phyloP scores from a whole-genome alignment of 352 stramenopile genomes.

The Pythium guiyangense region DNA sequence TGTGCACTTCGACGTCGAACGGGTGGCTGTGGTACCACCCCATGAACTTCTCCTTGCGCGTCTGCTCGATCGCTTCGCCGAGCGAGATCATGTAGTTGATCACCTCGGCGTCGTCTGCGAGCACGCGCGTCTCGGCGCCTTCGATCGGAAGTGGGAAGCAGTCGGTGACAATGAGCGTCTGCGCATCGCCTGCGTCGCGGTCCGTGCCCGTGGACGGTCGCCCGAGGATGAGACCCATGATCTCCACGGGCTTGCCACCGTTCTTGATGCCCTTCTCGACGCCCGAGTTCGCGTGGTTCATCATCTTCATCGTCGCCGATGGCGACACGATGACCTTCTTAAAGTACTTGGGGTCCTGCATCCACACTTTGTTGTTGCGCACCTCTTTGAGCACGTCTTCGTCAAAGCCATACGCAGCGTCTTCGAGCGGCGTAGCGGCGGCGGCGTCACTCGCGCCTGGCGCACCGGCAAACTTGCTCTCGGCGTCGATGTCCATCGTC shows the following conservation, averaged over 20 bases:
- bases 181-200: conserved; percentile 83
- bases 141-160: conserved; percentile 98
- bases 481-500: conserved; percentile 10
- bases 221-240: conserved; percentile 98
- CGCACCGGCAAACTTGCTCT: conserved; percentile 5
- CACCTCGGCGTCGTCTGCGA: conserved; percentile 96
- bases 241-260: conserved; percentile 96
- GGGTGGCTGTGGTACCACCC: conserved; percentile 99
- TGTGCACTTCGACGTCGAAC: conserved; percentile 96
- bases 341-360: conserved; percentile 94
- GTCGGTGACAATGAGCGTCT: conserved; percentile 96
- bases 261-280: conserved; percentile 97
- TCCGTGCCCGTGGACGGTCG: conserved; percentile 83
- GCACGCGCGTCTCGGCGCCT: conserved; percentile 92
- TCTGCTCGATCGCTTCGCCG: conserved; percentile 92
- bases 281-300: conserved; percentile 96
- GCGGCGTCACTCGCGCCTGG: conserved; percentile 5
- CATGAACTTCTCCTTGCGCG: conserved; percentile 97
- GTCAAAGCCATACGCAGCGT: conserved; percentile 77
- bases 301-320: conserved; percentile 95
- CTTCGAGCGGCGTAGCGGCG: conserved; percentile 23
- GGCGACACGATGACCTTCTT: conserved; percentile 94
- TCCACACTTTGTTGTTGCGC: conserved; percentile 86
- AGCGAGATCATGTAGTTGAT: conserved; percentile 99
- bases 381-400: conserved; percentile 85